A percentile compares a stretch with the other conserved stretches of the same genome.
Evolutionary conservation across 345 rosid genomes (phyloP).

Genomic region (Eucalyptus sideroxylon): DNA sequence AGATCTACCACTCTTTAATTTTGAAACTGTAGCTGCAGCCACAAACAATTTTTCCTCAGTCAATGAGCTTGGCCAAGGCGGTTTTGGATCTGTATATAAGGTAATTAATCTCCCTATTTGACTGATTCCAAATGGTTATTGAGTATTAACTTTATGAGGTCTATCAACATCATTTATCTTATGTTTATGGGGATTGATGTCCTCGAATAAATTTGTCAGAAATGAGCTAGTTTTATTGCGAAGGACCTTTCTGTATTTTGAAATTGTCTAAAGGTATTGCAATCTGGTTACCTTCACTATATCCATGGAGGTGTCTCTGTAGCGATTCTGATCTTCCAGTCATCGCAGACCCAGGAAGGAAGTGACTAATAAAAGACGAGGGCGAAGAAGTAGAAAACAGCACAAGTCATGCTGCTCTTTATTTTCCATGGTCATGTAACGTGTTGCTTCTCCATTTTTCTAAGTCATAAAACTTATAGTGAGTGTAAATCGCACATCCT

Average conservation of each 20-base stretch:
- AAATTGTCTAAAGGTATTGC: neutral
- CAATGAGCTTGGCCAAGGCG: conserved; percentile 9
- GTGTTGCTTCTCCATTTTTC: neutral
- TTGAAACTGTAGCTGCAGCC: neutral
- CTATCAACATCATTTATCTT: neutral
- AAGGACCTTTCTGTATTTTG: neutral
- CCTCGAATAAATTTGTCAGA: neutral
- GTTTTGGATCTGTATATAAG: conserved; percentile 14
- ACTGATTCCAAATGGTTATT: neutral
- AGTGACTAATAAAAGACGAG: neutral
- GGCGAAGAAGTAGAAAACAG: neutral
- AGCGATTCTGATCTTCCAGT: neutral
- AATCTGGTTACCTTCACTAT: neutral
- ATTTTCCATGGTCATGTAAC: neutral
- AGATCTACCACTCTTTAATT: neutral
- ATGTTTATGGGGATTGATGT: neutral
- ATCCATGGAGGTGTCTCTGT: neutral
- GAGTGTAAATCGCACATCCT: neutral
- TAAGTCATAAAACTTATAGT: neutral
- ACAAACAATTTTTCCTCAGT: conserved; percentile 1
- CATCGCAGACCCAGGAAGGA: neutral
- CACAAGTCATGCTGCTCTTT: neutral
- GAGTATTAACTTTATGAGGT: neutral
- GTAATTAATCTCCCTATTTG: neutral
- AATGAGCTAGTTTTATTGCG: neutral